phyloP scores from a whole-genome alignment of 2,329 filamentous ascomycete genomes.

The Aschersonia sp. region DNA sequence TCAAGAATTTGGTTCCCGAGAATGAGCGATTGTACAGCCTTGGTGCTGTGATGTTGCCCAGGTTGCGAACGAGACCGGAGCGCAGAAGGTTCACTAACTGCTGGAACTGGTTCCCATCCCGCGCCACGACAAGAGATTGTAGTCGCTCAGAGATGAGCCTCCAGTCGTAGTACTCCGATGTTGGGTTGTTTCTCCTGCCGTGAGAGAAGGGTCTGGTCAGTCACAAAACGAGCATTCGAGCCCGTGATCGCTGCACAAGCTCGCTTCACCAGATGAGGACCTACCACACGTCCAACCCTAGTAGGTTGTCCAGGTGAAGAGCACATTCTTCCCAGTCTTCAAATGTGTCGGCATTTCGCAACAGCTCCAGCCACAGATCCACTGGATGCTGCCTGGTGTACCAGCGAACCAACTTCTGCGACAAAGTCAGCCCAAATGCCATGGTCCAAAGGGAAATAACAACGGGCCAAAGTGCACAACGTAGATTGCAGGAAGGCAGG shows the following conservation, averaged over 20 bases:
- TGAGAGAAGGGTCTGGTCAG: not conserved
- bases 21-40: constrained; percentile 75
- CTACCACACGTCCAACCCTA: constrained; percentile 72
- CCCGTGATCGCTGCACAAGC: too few relatives aligned
- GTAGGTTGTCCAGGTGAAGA: constrained; percentile 63
- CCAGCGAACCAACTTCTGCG: constrained; percentile 54
- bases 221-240: not conserved
- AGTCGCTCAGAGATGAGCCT: constrained; percentile 67
- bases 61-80: constrained; percentile 66
- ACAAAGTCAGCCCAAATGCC: constrained; percentile 9
- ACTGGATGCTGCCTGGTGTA: constrained; percentile 49
- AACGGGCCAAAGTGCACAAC: not conserved
- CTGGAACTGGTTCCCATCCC: constrained; percentile 58
- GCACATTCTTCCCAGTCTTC: constrained; percentile 85
- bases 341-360: constrained; percentile 54
- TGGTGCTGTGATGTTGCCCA: constrained; percentile 79
- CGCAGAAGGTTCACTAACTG: constrained; percentile 67
- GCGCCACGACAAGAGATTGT: constrained; percentile 52
- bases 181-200: constrained; percentile 63
- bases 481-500: constrained; percentile 1
- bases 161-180: constrained; percentile 75
- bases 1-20: constrained; percentile 76
- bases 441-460: constrained; percentile 1
- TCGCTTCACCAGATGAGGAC: constrained; percentile 3
- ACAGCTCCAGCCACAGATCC: constrained; percentile 49